These are phyloP conservation scores for Rosa chinensis DNA, from an alignment of 306 rosid genomes.

Conservation along the genomic window DNA sequence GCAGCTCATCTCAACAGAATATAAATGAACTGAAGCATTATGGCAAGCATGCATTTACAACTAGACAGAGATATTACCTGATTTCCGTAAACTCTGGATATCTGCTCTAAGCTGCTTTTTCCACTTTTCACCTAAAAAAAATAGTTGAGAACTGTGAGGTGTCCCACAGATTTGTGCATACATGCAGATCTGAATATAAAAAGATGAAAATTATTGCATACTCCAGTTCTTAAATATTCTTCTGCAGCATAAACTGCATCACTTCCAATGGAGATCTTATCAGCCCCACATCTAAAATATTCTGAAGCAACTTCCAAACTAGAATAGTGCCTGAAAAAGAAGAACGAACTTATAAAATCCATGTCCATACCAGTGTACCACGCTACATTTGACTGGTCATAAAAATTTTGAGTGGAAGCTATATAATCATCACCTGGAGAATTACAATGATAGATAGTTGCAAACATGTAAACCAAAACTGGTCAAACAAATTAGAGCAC, in stretches of 20 bases:
- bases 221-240: conserved; percentile 83
- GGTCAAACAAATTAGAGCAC: neutral
- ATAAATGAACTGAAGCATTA: neutral
- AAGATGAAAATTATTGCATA: conserved; percentile 40
- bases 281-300: conserved; percentile 98
- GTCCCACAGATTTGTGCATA: neutral
- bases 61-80: conserved; percentile 52
- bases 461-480: conserved; percentile 18
- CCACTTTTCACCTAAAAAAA: conserved; percentile 71
- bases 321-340: conserved; percentile 69
- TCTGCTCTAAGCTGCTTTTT: conserved; percentile 93
- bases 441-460: conserved; percentile 1
- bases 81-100: conserved; percentile 92
- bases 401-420: neutral
- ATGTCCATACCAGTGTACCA: too few species aligned
- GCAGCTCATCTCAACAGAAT: conserved; percentile 4
- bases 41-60: conserved; percentile 10
- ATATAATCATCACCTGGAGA: neutral
- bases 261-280: conserved; percentile 96
- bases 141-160: conserved; percentile 25
- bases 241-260: conserved; percentile 98
- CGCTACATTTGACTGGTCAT: neutral
- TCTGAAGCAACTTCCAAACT: conserved; percentile 98
- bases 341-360: neutral
- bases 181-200: conserved; percentile 14